Base-by-base conservation (phyloP, 1,139 yeast genomes). In the Komagataea norvegica region DNA sequence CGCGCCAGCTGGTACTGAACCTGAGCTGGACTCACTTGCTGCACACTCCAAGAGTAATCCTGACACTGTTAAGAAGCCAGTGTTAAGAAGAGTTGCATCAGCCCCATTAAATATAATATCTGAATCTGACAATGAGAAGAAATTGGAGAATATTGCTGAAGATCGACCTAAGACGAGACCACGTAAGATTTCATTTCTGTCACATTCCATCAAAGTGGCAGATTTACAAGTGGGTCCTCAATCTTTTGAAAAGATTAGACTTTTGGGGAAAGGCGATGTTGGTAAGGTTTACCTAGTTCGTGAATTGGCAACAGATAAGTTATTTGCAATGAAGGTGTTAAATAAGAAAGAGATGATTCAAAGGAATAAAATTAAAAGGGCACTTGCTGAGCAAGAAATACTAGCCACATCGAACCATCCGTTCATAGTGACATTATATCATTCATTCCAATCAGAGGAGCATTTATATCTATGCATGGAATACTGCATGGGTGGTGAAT, bases 401-500 rank as follows among this genome's bases (percentile, higher is more conserved):
- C 68, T 93, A 44, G 95, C 97, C 6, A 85, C 96, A 1, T 82
- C 93, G 35, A 88, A 89, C 58, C 98, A 93, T 60, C 99, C 99
- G 1, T 93, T 93, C 55, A 91, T 93, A 53, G 97, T 93, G 30
- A 88, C 98, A 0, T 68, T 93, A 31, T 89, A 93, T 57, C 98
- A 93, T 61, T 88, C 96, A 0, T 93, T 93, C 65, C 98, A 93
- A 61, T 83, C 95, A 10, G 93, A 86, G 40, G 96, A 89, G 48
- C 79, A 84, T 56, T 64, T 93, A n/a, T 93, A 89, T 55, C 72
- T 93, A 36, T 93, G 98, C 59, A 89, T 93, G 96, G 99, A 93
- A 60, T 93, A 91, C 55, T 93, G 98, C 58, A 88, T 91, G 93
- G 99, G 99, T 16, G 98, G 99, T 33, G 99, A 93, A 62, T 93